Evolutionary conservation across 805 yeast species (phyloP).

Genomic region (Teunomyces panamensis): DNA sequence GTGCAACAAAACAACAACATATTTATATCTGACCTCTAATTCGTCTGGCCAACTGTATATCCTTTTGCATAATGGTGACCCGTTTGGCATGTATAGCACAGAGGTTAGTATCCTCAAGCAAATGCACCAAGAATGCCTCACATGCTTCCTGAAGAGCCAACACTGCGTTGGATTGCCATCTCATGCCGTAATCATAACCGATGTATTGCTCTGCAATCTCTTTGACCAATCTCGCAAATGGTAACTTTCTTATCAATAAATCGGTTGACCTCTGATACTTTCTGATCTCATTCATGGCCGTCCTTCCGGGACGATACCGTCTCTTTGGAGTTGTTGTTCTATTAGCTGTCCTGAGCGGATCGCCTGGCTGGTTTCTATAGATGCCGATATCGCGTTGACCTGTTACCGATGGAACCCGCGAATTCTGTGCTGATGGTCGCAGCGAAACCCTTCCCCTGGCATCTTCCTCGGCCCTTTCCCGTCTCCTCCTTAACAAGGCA

Average conservation of each 20-base stretch:
- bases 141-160: constrained; percentile 79
- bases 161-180: constrained; percentile 80
- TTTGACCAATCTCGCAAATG: constrained; percentile 73
- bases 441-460: not conserved
- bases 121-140: constrained; percentile 71
- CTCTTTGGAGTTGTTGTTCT: constrained; percentile 23
- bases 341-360: constrained; percentile 31
- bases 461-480: not conserved
- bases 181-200: constrained; percentile 52
- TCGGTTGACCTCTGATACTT: constrained; percentile 68
- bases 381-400: constrained; percentile 29
- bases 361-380: constrained; percentile 53
- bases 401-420: not conserved
- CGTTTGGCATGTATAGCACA: constrained; percentile 78
- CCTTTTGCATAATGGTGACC: constrained; percentile 84
- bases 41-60: constrained; percentile 75
- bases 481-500: not conserved
- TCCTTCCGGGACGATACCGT: constrained; percentile 60
- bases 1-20: too few relatives aligned
- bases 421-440: constrained; percentile 1
- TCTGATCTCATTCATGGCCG: constrained; percentile 66
- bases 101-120: constrained; percentile 73
- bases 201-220: constrained; percentile 65
- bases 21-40: constrained; percentile 51
- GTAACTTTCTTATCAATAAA: constrained; percentile 63